phyloP scores from a whole-genome alignment of 225 moss, liverwort and hornwort genomes.

The Pseudisothecium myosuroides region DNA sequence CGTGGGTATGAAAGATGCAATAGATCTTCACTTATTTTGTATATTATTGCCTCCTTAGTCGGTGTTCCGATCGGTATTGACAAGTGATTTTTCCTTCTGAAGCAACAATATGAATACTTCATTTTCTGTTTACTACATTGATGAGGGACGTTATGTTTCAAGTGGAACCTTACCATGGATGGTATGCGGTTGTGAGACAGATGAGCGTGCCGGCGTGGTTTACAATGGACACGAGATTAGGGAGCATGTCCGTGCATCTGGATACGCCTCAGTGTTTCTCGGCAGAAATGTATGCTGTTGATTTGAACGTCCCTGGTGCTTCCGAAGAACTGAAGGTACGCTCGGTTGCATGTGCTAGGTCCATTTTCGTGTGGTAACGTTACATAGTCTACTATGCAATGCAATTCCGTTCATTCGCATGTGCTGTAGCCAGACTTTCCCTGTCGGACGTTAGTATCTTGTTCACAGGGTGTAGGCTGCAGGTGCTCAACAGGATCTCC shows the following conservation, averaged over 20 bases:
- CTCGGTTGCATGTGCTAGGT: neutral
- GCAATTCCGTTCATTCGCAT: neutral
- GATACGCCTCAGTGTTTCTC: constrained; percentile 89
- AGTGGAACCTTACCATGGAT: neutral
- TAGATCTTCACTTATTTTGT: neutral
- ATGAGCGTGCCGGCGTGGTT: constrained; percentile 96
- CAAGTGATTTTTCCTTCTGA: neutral
- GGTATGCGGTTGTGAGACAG: constrained; percentile 6
- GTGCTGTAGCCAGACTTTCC: neutral
- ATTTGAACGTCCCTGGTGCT: constrained; percentile 77
- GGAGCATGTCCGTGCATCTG: constrained; percentile 88
- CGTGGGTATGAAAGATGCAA: neutral
- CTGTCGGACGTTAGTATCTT: neutral
- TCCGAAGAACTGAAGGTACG: constrained; percentile 82
- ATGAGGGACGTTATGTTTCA: neutral
- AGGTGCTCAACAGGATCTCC: neutral
- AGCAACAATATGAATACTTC: neutral
- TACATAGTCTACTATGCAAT: neutral
- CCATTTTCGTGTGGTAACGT: neutral
- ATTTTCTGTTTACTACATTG: neutral
- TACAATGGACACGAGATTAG: constrained; percentile 89
- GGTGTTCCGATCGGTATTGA: neutral
- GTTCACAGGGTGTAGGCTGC: neutral
- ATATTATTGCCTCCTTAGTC: neutral
- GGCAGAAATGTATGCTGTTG: constrained; percentile 91